These are phyloP conservation scores for Trichosporon asahii DNA, from an alignment of 1,284 basidiomycete species.

Conservation along the genomic window DNA sequence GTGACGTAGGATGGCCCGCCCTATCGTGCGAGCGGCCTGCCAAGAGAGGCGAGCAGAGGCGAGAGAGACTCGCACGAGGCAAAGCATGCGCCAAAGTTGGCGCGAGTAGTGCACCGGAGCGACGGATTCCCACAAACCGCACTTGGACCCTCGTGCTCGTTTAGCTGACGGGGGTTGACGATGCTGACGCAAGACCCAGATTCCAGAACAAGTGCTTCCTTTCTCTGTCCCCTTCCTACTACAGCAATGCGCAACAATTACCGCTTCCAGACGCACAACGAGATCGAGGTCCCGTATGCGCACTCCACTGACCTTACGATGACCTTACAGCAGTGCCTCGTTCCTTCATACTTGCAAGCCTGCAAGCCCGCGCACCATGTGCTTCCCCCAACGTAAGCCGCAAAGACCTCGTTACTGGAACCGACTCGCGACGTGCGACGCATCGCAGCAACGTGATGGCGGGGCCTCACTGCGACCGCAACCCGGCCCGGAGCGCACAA, in stretches of 20 bases:
- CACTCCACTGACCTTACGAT: no score
- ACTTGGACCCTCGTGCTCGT: no score
- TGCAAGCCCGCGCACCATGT: background rate
- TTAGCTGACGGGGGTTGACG: background rate
- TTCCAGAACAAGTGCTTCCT: background rate
- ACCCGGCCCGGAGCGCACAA: background rate
- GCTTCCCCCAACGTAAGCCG: background rate
- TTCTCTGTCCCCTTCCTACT: background rate
- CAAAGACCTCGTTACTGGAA: background rate
- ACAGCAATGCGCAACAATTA: no score
- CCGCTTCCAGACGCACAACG: no score
- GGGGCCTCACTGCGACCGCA: background rate
- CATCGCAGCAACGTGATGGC: background rate
- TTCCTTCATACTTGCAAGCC: no score
- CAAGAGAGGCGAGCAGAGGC: background rate
- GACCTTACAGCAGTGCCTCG: background rate
- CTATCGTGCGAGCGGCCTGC: background rate
- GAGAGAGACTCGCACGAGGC: background rate
- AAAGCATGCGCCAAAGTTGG: background rate
- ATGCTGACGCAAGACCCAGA: background rate
- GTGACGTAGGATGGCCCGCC: no score
- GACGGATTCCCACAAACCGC: background rate
- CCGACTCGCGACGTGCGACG: background rate
- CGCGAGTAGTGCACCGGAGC: background rate
- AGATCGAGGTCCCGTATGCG: no score